Evolutionary conservation across 179 eudicot species (phyloP).

Genomic region (Patellifolia procumbens): DNA sequence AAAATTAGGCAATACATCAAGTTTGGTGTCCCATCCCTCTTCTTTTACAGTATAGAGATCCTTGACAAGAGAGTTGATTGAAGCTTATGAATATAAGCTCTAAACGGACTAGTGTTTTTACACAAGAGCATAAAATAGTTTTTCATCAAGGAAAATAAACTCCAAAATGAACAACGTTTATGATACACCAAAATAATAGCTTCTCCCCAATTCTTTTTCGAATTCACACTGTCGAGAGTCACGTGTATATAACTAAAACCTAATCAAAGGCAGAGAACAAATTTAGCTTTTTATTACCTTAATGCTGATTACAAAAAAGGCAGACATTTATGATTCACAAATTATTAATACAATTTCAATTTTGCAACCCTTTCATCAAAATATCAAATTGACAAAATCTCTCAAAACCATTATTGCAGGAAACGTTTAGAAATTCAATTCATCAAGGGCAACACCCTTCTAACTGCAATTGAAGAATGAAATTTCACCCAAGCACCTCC

Average conservation of each 20-base stretch:
- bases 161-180: too few species aligned
- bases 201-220: too few species aligned
- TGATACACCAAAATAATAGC: too few species aligned
- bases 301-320: slow-evolving; percentile 17
- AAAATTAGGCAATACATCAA: too few species aligned
- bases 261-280: slow-evolving; percentile 2
- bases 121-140: too few species aligned
- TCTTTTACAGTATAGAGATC: too few species aligned
- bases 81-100: too few species aligned
- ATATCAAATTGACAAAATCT: slow-evolving; percentile 11
- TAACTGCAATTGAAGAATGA: slow-evolving; percentile 23
- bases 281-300: slow-evolving; percentile 31
- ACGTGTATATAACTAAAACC: neutral
- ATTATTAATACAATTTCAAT: slow-evolving; percentile 19
- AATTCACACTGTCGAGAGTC: too few species aligned
- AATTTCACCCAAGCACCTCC: neutral
- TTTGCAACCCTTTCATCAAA: slow-evolving; percentile 13
- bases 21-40: too few species aligned
- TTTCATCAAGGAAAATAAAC: too few species aligned
- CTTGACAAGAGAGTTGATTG: too few species aligned
- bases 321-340: slow-evolving; percentile 21
- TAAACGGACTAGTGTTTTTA: too few species aligned
- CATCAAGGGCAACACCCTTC: slow-evolving; percentile 21
- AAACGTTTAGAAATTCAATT: slow-evolving; percentile 19
- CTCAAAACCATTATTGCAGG: slow-evolving; percentile 29